Conservation (phyloP, 176 grass and related monocot species). For the Pontederia crassipes region DNA sequence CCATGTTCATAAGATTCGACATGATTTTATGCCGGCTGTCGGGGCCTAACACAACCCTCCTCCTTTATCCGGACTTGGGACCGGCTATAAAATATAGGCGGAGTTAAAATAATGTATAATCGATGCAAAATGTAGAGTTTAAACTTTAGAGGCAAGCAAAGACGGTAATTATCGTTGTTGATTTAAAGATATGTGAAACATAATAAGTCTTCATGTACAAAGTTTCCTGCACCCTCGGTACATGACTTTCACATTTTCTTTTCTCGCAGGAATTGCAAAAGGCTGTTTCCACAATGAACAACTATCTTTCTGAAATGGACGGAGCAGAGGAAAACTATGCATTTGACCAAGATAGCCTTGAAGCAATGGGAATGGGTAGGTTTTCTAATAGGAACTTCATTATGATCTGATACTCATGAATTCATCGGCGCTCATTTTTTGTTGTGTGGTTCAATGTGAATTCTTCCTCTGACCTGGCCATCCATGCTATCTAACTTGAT, state of each 20-base stretch:
- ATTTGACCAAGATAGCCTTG: constrained; percentile 71
- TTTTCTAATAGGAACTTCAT: neutral
- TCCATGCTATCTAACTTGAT: neutral
- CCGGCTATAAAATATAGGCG: too few species aligned
- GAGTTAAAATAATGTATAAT: too few species aligned
- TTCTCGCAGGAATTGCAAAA: constrained; percentile 51
- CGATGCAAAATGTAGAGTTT: too few species aligned
- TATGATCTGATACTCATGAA: neutral
- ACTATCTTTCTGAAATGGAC: constrained; percentile 34
- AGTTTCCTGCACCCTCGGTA: neutral
- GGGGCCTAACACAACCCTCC: too few species aligned
- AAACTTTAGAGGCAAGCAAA: too few species aligned
- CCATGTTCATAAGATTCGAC: too few species aligned
- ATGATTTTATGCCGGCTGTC: too few species aligned
- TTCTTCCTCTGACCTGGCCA: neutral
- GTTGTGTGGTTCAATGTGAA: neutral
- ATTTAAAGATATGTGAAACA: neutral
- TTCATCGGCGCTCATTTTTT: neutral
- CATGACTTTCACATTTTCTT: neutral
- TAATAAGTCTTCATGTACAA: neutral
- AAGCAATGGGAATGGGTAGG: constrained; percentile 58
- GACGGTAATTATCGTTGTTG: neutral
- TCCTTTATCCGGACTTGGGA: too few species aligned
- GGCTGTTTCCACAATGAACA: constrained; percentile 59
- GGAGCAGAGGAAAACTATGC: constrained; percentile 22